Base-by-base conservation (phyloP, 495 filamentous ascomycete species). In the Xylaria curta region DNA sequence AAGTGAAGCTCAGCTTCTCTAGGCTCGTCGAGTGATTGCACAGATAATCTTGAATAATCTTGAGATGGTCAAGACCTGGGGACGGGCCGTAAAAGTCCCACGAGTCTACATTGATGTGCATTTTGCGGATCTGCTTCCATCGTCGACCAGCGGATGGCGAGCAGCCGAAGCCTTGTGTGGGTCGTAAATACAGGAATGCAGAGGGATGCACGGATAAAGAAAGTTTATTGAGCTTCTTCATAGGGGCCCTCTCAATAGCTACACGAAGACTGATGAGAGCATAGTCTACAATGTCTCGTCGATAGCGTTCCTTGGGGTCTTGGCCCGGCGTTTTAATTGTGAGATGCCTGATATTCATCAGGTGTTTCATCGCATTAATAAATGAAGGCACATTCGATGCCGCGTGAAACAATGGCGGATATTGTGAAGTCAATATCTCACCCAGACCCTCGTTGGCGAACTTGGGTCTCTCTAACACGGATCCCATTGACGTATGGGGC, bases 331-430 rank as follows among this genome's bases (percentile, higher is more conserved):
- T 93, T 61, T 86, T 88, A 75, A 96, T 85, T 64, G 86, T 88
- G 64, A 94, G 83, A 76, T 93, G 91, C 49, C 86, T 83, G 73
- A 96, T 84, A 74, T 87, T 88, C 40, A 87, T 81, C 70, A 94
- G 79, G 49, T 87, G 78, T 21, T 85, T 84, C 73, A 95, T 86
- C 56, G 91, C 91, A 64, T 86, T 84, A 36, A 94, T 89, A 82
- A 95, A 94, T 44, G 91, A 89, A 6, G 91, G 86, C 15, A 94
- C 89, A 75, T 96, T 93, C 60, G 91, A 93, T n/a, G 93, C 92
- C 5, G 92, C 90, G 75, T 95, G 93, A 82, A 95, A 96, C 8
- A 95, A 81, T 8, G 93, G 91, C 46, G 91, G 90, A 75, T 94
- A 95, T 78, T 95, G 93, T 75, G 91, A 87, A 46, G 92, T 90